Conservation (phyloP, 371 early-diverging fungal species). For the Zopfochytrium polystomum region DNA sequence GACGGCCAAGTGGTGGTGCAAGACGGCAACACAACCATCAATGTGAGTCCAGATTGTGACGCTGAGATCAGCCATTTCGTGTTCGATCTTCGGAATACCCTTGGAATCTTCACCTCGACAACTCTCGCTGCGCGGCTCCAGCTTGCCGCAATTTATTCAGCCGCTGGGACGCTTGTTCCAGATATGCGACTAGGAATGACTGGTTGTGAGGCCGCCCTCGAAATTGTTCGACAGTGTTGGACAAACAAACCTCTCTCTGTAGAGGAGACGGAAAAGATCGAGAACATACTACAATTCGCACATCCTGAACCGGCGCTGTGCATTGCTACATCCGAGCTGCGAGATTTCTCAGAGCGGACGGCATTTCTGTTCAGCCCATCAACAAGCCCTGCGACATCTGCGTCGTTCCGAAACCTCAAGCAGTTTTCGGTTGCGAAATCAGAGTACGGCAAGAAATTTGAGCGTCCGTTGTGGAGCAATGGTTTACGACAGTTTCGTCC, state of each 20-base stretch:
- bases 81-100: background rate
- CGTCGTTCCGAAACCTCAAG: background rate
- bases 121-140: constrained; percentile 8
- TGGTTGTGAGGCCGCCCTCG: constrained; percentile 10
- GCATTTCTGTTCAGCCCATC: constrained; percentile 9
- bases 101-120: background rate
- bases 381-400: background rate
- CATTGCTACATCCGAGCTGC: too few species aligned
- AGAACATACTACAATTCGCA: constrained; percentile 1
- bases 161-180: constrained; percentile 6
- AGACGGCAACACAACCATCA: background rate
- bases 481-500: background rate
- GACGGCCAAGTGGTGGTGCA: background rate
- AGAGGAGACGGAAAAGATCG: background rate
- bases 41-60: background rate
- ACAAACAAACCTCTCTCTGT: background rate
- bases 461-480: background rate
- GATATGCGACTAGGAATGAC: constrained; percentile 7
- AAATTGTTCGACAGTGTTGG: constrained; percentile 19
- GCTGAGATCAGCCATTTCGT: background rate
- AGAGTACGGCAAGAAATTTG: constrained; percentile 4
- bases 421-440: background rate
- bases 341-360: too few species aligned
- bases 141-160: constrained; percentile 6
- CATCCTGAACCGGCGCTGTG: constrained; percentile 13